These are phyloP conservation scores for Suillus discolor DNA, from an alignment of 768 basidiomycete genomes.

Conservation along the genomic window DNA sequence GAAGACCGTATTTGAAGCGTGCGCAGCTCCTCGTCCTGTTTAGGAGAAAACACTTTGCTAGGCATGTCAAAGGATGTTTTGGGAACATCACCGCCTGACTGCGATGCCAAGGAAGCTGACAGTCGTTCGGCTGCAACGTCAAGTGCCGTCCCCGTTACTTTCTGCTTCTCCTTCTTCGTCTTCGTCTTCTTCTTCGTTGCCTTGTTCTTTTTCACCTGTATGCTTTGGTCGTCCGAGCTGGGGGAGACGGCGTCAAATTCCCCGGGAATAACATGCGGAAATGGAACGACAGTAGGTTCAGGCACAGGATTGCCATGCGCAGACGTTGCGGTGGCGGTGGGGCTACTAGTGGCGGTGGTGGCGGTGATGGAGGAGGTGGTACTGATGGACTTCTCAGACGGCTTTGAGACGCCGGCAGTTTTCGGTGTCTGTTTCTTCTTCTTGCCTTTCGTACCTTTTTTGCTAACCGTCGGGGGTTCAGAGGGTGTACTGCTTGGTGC, in stretches of 20 bases:
- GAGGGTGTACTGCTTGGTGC: not conserved
- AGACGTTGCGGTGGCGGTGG: conserved; percentile 13
- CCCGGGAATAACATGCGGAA: conserved; percentile 47
- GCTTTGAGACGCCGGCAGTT: conserved; percentile 17
- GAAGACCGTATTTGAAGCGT: conserved; percentile 29
- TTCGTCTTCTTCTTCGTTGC: conserved; percentile 51
- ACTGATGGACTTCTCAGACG: not conserved
- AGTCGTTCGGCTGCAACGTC: conserved; percentile 12
- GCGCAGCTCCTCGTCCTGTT: conserved; percentile 27
- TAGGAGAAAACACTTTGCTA: conserved; percentile 22
- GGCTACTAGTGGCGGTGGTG: conserved; percentile 14
- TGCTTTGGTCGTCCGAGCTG: conserved; percentile 12
- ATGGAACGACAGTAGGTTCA: conserved; percentile 35
- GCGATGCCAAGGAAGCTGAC: not conserved
- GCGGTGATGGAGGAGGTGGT: not conserved
- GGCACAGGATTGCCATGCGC: conserved; percentile 18
- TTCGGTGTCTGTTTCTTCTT: conserved; percentile 28
- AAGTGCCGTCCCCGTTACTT: not conserved
- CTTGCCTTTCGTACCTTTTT: conserved; percentile 32
- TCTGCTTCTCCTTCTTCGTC: conserved; percentile 18
- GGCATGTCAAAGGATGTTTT: conserved; percentile 9
- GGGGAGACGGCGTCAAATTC: conserved; percentile 37
- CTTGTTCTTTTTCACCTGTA: conserved; percentile 27
- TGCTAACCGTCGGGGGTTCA: conserved; percentile 7
- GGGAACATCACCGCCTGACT: conserved; percentile 20